Conservation (phyloP, 495 filamentous ascomycete species). For the Sabuloglossum arenarium region DNA sequence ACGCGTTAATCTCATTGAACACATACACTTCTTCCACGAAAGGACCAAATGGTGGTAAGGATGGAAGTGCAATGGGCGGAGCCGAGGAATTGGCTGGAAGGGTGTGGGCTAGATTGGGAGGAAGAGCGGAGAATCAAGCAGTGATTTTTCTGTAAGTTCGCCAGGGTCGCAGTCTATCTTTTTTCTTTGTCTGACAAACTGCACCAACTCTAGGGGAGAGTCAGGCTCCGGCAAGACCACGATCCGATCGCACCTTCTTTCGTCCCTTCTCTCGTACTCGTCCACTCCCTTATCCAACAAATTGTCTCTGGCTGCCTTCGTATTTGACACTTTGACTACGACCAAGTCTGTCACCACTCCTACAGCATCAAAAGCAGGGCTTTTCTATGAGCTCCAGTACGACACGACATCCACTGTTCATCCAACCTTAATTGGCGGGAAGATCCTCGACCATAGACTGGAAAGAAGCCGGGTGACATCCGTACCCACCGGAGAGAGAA, state of each 20-base stretch:
- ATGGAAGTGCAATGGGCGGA: constrained; percentile 68
- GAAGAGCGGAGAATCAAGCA: constrained; percentile 80
- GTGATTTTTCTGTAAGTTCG: constrained; percentile 67
- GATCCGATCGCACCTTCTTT: constrained; percentile 67
- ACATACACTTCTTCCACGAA: constrained; percentile 76
- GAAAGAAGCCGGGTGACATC: constrained; percentile 77
- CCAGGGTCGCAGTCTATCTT: not conserved
- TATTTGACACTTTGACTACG: constrained; percentile 89
- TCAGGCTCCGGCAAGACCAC: constrained; percentile 93
- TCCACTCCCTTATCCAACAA: constrained; percentile 84
- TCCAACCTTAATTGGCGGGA: constrained; percentile 76
- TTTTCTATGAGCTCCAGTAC: constrained; percentile 92
- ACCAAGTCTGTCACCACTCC: constrained; percentile 95
- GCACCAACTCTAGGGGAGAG: constrained; percentile 44
- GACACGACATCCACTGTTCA: constrained; percentile 64
- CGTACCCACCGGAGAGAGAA: constrained; percentile 87
- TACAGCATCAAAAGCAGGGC: constrained; percentile 82
- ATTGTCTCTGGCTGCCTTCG: constrained; percentile 76
- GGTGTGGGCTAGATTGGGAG: constrained; percentile 67
- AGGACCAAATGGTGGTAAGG: constrained; percentile 71
- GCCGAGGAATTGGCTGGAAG: constrained; percentile 76
- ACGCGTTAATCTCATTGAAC: constrained; percentile 77
- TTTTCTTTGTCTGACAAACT: not conserved
- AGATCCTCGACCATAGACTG: constrained; percentile 79
- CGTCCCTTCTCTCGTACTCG: constrained; percentile 64